A percentile compares a stretch with the other conserved stretches of the same genome.
Evolutionary conservation across 225 moss, liverwort and hornwort species (phyloP).

Genomic region (Lunularia cruciata): DNA sequence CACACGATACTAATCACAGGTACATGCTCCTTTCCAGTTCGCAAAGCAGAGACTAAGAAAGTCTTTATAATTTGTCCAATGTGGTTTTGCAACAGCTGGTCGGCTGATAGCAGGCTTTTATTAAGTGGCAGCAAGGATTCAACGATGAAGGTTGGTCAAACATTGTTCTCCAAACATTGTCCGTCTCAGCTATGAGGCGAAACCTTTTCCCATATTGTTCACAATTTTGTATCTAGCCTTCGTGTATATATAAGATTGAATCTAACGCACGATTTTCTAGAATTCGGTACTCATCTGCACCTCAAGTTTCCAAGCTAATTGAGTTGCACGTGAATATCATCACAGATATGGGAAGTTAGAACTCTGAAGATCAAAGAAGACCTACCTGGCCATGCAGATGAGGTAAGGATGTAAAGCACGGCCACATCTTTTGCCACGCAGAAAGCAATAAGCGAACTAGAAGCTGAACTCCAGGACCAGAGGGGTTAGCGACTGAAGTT

Average conservation of each 20-base stretch:
- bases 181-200: too few species aligned
- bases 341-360: conserved; percentile 89
- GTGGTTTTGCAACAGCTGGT: conserved; percentile 58
- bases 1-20: too few species aligned
- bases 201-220: too few species aligned
- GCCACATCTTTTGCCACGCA: neutral
- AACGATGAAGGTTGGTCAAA: conserved; percentile 76
- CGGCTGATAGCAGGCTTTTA: conserved; percentile 88
- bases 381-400: conserved; percentile 98
- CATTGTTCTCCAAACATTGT: neutral
- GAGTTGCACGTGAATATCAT: neutral
- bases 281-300: too few species aligned
- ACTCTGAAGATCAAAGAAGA: conserved; percentile 84
- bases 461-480: neutral
- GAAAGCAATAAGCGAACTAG: neutral
- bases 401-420: conserved; percentile 43
- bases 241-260: too few species aligned
- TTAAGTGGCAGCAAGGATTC: conserved; percentile 98
- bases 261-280: too few species aligned
- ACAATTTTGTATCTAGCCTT: too few species aligned
- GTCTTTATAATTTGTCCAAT: too few species aligned
- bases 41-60: too few species aligned
- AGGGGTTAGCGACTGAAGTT: neutral
- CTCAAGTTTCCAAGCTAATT: too few species aligned
- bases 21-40: too few species aligned